phyloP scores from a whole-genome alignment of 2,329 filamentous ascomycete species.

The Phoma sp. region DNA sequence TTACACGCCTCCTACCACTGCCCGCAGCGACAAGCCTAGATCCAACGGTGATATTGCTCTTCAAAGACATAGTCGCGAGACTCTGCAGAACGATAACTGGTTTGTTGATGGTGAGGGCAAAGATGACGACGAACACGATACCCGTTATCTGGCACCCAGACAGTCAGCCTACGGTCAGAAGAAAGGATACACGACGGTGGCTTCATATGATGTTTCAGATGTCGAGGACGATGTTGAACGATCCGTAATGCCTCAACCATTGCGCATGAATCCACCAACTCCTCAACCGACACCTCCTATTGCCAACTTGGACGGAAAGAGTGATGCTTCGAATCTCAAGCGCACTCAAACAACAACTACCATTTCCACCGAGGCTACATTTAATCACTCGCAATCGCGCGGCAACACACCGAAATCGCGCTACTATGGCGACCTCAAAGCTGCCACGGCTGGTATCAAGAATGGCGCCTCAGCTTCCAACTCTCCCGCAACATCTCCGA shows the following conservation, averaged over 20 bases:
- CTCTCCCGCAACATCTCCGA: slow-evolving; percentile 31
- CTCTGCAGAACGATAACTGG: slow-evolving; percentile 56
- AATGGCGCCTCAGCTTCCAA: slow-evolving; percentile 32
- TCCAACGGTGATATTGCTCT: slow-evolving; percentile 37
- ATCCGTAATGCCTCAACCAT: slow-evolving; percentile 48
- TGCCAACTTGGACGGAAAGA: slow-evolving; percentile 22
- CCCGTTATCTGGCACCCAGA: slow-evolving; percentile 23
- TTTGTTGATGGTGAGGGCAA: slow-evolving; percentile 46
- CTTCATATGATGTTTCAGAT: slow-evolving; percentile 37
- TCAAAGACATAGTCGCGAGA: slow-evolving; percentile 38
- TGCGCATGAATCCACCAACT: slow-evolving; percentile 56
- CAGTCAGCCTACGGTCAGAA: slow-evolving; percentile 33
- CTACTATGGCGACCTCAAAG: slow-evolving; percentile 56
- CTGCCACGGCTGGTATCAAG: slow-evolving; percentile 49
- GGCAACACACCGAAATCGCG: slow-evolving; percentile 49
- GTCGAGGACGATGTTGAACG: slow-evolving; percentile 32
- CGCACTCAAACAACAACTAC: slow-evolving; percentile 35
- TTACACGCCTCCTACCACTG: slow-evolving; percentile 36
- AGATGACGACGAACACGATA: slow-evolving; percentile 19
- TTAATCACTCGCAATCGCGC: slow-evolving; percentile 36
- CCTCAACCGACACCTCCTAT: slow-evolving; percentile 43
- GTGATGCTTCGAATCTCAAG: slow-evolving; percentile 23
- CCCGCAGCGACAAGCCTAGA: slow-evolving; percentile 20
- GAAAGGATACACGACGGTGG: slow-evolving; percentile 38
- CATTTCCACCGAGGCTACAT: slow-evolving; percentile 38